Conservation (phyloP, 257 asterid genomes). For the Lantana camara region DNA sequence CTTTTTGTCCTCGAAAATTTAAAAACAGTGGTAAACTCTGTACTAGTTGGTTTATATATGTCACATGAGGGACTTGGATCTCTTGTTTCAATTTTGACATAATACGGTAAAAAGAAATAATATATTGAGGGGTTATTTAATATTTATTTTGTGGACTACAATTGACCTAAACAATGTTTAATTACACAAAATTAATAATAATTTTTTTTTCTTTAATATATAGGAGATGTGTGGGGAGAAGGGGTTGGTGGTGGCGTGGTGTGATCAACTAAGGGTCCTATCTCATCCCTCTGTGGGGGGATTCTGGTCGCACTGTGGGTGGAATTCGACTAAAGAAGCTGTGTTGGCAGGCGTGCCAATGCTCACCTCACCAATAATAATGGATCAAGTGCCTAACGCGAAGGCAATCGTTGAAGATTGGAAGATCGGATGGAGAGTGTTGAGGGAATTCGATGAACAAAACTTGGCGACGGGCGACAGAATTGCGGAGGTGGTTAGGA, state of each 20-base stretch:
- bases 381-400: slow-evolving; percentile 56
- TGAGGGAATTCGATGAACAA: slow-evolving; percentile 33
- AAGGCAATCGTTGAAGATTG: slow-evolving; percentile 62
- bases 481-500: slow-evolving; percentile 34
- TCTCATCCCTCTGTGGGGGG: slow-evolving; percentile 60
- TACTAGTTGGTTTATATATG: no score
- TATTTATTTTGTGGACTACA: no score
- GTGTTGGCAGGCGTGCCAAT: slow-evolving; percentile 50
- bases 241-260: slow-evolving; percentile 69
- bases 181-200: no score
- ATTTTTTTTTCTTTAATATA: no score
- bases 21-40: no score
- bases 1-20: no score
- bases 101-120: no score
- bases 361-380: slow-evolving; percentile 48
- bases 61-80: no score
- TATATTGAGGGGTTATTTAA: no score
- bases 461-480: slow-evolving; percentile 32
- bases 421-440: slow-evolving; percentile 59
- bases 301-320: slow-evolving; percentile 73
- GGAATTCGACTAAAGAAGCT: slow-evolving; percentile 73
- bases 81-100: no score
- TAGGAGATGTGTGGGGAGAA: slow-evolving; percentile 19
- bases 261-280: slow-evolving; percentile 59
- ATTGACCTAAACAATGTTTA: no score